Conservation (phyloP, 176 grass and related monocot species). For the Oryza coarctata region DNA sequence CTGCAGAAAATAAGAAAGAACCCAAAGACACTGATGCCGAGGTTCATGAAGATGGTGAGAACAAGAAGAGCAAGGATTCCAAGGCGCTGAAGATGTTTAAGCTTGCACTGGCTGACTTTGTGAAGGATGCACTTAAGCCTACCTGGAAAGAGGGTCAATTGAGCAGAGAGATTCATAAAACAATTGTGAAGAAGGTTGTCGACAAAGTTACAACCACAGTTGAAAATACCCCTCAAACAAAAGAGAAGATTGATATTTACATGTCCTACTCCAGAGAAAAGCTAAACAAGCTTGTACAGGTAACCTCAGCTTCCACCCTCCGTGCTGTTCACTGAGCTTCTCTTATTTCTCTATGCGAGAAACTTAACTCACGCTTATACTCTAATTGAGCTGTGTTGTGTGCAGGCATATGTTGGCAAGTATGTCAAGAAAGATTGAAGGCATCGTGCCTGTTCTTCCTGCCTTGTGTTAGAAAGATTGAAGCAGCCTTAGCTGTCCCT, state of each 20-base stretch:
- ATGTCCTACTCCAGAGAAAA: slow-evolving; percentile 80
- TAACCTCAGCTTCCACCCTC: slow-evolving; percentile 12
- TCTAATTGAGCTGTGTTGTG: neutral
- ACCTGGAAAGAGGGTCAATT: slow-evolving; percentile 96
- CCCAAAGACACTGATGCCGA: slow-evolving; percentile 44
- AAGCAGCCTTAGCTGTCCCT: neutral
- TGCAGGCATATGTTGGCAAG: slow-evolving; percentile 89
- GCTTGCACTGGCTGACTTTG: slow-evolving; percentile 72
- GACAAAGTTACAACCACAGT: slow-evolving; percentile 87
- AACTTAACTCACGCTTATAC: neutral
- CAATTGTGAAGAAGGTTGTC: slow-evolving; percentile 97
- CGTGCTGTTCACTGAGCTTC: neutral
- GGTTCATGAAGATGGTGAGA: slow-evolving; percentile 50
- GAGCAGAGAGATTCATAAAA: slow-evolving; percentile 87
- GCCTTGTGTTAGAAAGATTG: neutral
- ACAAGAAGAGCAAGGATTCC: slow-evolving; percentile 63
- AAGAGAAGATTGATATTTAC: slow-evolving; percentile 93
- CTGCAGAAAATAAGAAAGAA: slow-evolving; percentile 53
- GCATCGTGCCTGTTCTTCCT: neutral
- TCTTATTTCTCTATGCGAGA: too few relatives aligned
- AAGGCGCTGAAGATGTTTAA: slow-evolving; percentile 89
- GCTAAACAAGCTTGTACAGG: slow-evolving; percentile 89
- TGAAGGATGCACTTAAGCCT: slow-evolving; percentile 91
- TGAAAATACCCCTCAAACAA: slow-evolving; percentile 73
- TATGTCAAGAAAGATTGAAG: slow-evolving; percentile 51